Evolutionary conservation across 192 early-diverging fungal genomes (phyloP).

Genomic region (Gigaspora rosea): DNA sequence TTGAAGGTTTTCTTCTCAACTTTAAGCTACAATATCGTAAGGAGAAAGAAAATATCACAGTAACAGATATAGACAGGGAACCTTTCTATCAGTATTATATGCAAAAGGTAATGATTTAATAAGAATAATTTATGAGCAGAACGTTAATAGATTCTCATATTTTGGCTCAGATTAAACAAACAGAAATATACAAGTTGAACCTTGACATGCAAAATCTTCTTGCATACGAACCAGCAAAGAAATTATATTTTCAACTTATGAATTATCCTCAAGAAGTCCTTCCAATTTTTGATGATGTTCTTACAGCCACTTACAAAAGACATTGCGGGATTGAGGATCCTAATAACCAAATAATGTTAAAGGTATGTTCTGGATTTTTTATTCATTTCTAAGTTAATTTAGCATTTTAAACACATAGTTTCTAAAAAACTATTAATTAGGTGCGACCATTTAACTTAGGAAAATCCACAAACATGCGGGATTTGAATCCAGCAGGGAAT

Average conservation of each 20-base stretch:
- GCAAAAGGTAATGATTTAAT: constrained; percentile 43
- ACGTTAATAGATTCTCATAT: not conserved
- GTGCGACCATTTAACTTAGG: constrained; percentile 88
- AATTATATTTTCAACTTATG: constrained; percentile 83
- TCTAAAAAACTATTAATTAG: constrained; percentile 33
- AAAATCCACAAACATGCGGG: constrained; percentile 83
- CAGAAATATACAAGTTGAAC: constrained; percentile 74
- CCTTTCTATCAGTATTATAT: constrained; percentile 82
- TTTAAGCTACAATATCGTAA: constrained; percentile 65
- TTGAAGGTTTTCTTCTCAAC: constrained; percentile 79
- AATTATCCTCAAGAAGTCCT: constrained; percentile 97
- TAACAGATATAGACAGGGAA: constrained; percentile 51
- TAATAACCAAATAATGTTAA: not conserved
- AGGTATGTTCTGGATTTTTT: not conserved
- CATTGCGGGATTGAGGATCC: constrained; percentile 58
- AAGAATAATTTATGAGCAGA: not conserved
- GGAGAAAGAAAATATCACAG: constrained; percentile 32
- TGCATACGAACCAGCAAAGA: constrained; percentile 62
- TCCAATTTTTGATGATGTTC: constrained; percentile 87
- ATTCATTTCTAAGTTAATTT: not conserved
- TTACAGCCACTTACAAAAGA: constrained; percentile 73
- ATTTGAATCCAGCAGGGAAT: constrained; percentile 84
- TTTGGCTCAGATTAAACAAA: constrained; percentile 57
- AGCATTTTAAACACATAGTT: constrained; percentile 5
- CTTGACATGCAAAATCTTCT: constrained; percentile 85